Percentiles rank a stretch among this genome's conserved stretches.
These are phyloP conservation scores for Fusarium humuli DNA, from an alignment of 2,329 filamentous ascomycete genomes.

Conservation along the genomic window DNA sequence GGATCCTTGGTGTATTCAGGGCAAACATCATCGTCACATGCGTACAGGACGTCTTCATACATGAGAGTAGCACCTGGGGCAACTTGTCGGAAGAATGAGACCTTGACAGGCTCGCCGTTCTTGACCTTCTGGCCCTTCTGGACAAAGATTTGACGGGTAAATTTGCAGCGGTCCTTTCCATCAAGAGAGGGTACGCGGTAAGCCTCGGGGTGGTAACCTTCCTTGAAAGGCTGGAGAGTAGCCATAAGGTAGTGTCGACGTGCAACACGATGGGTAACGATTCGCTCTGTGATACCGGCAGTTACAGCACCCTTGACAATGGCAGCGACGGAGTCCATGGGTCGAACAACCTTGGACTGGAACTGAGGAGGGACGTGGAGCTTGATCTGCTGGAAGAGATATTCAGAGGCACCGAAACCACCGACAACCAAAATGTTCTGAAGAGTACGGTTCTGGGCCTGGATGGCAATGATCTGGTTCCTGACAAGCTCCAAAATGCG, in stretches of 20 bases:
- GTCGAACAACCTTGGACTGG: constrained; percentile 96
- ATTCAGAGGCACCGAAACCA: constrained; percentile 98
- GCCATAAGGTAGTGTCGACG: constrained; percentile 99
- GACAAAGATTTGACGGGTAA: constrained; percentile 97
- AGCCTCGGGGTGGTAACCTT: constrained; percentile 97
- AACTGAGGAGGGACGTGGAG: constrained; percentile 98
- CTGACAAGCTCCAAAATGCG: constrained; percentile 94
- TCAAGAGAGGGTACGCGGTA: constrained; percentile 97
- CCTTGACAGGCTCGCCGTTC: constrained; percentile 98
- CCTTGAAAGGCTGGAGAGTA: constrained; percentile 97
- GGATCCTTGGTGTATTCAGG: constrained; percentile 99
- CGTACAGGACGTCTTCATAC: constrained; percentile 99
- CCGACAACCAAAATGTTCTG: constrained; percentile 98
- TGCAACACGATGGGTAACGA: constrained; percentile 96
- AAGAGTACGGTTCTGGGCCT: constrained; percentile 92
- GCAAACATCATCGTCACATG: constrained; percentile 97
- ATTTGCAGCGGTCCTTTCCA: constrained; percentile 98
- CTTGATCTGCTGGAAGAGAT: constrained; percentile 99
- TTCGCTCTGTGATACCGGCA: constrained; percentile 95
- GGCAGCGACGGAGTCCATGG: constrained; percentile 98
- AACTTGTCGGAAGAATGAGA: constrained; percentile 98
- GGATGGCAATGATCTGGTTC: constrained; percentile 99
- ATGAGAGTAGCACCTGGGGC: constrained; percentile 96
- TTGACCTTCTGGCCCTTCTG: constrained; percentile 99
- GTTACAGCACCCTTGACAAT: constrained; percentile 99